Conservation (phyloP, 768 basidiomycete species). For the Leccinum fibrillosum region DNA sequence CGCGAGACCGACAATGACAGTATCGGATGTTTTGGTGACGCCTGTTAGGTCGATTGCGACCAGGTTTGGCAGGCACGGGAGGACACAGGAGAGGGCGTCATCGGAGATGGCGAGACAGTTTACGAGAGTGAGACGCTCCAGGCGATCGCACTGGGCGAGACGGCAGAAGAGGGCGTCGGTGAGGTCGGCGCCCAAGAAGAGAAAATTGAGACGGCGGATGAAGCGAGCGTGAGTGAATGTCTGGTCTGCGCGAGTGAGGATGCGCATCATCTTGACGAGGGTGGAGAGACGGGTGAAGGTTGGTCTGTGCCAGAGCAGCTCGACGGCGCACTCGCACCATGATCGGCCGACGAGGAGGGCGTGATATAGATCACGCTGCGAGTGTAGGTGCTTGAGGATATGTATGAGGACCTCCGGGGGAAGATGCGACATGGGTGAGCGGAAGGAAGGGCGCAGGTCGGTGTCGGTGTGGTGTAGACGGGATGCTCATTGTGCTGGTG, state of each 20-base stretch:
- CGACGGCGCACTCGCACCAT: conserved; percentile 96
- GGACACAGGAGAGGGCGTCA: conserved; percentile 56
- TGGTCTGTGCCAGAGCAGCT: conserved; percentile 93
- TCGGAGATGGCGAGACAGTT: conserved; percentile 70
- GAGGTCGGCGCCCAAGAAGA: too few species aligned
- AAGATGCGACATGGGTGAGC: conserved; percentile 61
- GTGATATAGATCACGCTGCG: conserved; percentile 67
- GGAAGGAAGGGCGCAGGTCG: conserved; percentile 27
- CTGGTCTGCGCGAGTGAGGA: conserved; percentile 60
- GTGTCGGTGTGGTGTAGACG: conserved; percentile 34
- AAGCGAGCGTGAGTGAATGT: conserved; percentile 88
- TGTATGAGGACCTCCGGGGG: conserved; percentile 93
- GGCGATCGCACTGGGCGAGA: conserved; percentile 69
- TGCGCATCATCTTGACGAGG: conserved; percentile 73
- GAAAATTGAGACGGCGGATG: conserved; percentile 65
- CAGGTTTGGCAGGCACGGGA: conserved; percentile 70
- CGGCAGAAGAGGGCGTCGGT: conserved; percentile 42
- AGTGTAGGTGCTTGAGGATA: conserved; percentile 81
- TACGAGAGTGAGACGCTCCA: conserved; percentile 87
- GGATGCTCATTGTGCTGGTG: conserved; percentile 66
- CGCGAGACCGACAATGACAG: conserved; percentile 69
- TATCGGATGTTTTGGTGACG: conserved; percentile 66
- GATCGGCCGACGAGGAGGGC: conserved; percentile 79
- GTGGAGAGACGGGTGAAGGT: conserved; percentile 65
- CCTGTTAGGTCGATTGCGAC: conserved; percentile 84